Percentiles rank a stretch among this genome's conserved stretches.
These are phyloP conservation scores for Aspergillus aculeatus DNA, from an alignment of 2,329 filamentous ascomycete genomes.

Conservation along the genomic window DNA sequence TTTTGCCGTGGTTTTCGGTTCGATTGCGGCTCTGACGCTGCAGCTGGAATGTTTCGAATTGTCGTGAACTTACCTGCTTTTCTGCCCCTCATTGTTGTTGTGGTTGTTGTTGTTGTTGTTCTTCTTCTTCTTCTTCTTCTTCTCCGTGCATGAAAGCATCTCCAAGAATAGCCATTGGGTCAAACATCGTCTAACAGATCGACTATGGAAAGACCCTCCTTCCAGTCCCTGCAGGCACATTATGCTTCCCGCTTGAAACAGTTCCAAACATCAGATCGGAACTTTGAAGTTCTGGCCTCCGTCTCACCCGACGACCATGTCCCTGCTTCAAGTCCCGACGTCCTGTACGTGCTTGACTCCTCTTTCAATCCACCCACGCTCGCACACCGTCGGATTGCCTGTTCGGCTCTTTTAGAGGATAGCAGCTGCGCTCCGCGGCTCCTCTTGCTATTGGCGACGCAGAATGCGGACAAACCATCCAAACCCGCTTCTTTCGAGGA, in stretches of 20 bases:
- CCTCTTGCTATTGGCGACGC: slow-evolving; percentile 60
- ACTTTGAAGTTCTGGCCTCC: slow-evolving; percentile 35
- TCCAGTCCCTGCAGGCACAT: slow-evolving; percentile 34
- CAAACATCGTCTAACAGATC: not conserved
- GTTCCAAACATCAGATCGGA: slow-evolving; percentile 42
- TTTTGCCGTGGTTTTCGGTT: not conserved
- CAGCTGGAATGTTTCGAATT: not conserved
- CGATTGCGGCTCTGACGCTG: not conserved
- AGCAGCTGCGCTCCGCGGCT: slow-evolving; percentile 41
- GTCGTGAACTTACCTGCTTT: not conserved
- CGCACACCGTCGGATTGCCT: slow-evolving; percentile 58
- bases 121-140: too few species aligned
- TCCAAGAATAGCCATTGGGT: not conserved
- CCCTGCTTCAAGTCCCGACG: slow-evolving; percentile 21
- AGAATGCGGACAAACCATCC: slow-evolving; percentile 64
- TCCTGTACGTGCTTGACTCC: slow-evolving; percentile 64
- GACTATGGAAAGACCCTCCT: slow-evolving; percentile 18
- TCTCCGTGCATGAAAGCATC: not conserved
- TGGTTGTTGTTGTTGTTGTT: not conserved
- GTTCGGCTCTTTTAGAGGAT: slow-evolving; percentile 50
- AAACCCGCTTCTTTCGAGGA: slow-evolving; percentile 51
- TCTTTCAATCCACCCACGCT: slow-evolving; percentile 65
- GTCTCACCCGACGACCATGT: slow-evolving; percentile 19
- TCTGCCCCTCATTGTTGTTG: not conserved
- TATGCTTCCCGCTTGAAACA: slow-evolving; percentile 43